Percentiles rank a stretch among this genome's conserved stretches.
phyloP scores from a whole-genome alignment of 108 stramenopile genomes.

The Stephanodiscus minutulus region DNA sequence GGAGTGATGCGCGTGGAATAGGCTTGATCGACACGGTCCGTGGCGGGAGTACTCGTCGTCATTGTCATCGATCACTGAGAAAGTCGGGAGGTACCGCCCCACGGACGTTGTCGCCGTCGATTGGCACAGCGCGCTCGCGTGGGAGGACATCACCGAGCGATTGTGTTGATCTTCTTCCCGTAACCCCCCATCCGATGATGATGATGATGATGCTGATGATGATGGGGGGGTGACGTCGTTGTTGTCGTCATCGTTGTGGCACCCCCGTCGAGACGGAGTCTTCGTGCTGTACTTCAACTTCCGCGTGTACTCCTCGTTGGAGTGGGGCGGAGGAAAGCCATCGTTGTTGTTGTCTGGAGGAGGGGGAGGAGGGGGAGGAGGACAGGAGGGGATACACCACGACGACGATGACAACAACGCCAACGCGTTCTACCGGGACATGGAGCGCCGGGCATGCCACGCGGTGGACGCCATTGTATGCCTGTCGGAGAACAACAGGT shows the following conservation, averaged over 20 bases:
- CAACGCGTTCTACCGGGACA: conserved; percentile 39
- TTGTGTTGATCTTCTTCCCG: no score
- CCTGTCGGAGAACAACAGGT: conserved; percentile 42
- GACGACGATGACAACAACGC: background rate
- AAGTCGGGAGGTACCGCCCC: conserved; percentile 5
- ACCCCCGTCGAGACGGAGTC: background rate
- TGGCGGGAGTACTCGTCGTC: conserved; percentile 36
- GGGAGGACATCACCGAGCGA: conserved; percentile 23
- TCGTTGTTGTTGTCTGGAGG: background rate
- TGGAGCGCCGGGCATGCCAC: conserved; percentile 49
- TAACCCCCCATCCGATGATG: background rate
- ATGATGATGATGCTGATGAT: background rate
- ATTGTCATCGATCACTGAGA: background rate
- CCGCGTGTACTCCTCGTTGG: conserved; percentile 41
- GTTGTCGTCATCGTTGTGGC: background rate
- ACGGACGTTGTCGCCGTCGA: conserved; percentile 36
- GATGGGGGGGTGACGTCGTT: background rate
- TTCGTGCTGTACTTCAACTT: conserved; percentile 48
- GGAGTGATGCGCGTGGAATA: conserved; percentile 14
- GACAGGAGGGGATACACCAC: background rate
- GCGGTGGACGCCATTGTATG: conserved; percentile 46
- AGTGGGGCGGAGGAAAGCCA: conserved; percentile 1
- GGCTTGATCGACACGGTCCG: conserved; percentile 29
- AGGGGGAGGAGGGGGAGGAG: no score
- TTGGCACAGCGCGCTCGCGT: conserved; percentile 44